Evolutionary conservation across 1,284 basidiomycete species (phyloP).

Genomic region (Paramarasmius palmivorus): DNA sequence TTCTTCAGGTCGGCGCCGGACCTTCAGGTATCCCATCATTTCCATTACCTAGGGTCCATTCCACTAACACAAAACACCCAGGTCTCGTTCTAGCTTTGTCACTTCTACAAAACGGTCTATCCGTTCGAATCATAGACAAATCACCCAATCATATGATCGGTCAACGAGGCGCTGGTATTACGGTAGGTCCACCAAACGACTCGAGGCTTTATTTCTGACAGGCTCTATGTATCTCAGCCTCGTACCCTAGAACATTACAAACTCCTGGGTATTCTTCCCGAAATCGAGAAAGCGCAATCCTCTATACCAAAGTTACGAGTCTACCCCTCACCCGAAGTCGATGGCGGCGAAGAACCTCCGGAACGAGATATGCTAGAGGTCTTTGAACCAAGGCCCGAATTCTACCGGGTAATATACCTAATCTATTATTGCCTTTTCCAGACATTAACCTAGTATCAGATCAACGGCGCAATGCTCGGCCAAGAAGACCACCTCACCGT

Average conservation of each 20-base stretch:
- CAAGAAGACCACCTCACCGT: conserved; percentile 26
- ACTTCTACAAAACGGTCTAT: conserved; percentile 19
- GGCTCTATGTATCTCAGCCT: conserved; percentile 2
- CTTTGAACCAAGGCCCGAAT: background rate
- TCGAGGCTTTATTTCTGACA: no score
- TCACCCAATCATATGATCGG: conserved; percentile 15
- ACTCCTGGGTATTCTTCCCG: conserved; percentile 11
- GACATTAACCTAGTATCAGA: background rate
- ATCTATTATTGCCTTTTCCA: background rate
- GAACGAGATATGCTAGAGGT: background rate
- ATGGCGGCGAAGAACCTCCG: background rate
- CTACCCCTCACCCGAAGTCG: conserved; percentile 7
- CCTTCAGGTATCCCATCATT: no score
- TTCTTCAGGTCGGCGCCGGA: no score
- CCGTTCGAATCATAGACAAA: conserved; percentile 27
- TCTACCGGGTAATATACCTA: background rate
- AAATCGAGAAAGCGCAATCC: conserved; percentile 3
- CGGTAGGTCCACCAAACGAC: no score
- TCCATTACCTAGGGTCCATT: no score
- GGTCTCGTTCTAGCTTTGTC: conserved; percentile 23
- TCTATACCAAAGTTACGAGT: background rate
- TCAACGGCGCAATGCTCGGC: conserved; percentile 21
- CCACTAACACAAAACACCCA: no score
- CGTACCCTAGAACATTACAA: conserved; percentile 16
- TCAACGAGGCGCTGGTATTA: conserved; percentile 19